Evolutionary conservation across 2,329 filamentous ascomycete genomes (phyloP), one percentile per base, ranked within the genome.

Genomic region (Whalleya microplaca): DNA sequence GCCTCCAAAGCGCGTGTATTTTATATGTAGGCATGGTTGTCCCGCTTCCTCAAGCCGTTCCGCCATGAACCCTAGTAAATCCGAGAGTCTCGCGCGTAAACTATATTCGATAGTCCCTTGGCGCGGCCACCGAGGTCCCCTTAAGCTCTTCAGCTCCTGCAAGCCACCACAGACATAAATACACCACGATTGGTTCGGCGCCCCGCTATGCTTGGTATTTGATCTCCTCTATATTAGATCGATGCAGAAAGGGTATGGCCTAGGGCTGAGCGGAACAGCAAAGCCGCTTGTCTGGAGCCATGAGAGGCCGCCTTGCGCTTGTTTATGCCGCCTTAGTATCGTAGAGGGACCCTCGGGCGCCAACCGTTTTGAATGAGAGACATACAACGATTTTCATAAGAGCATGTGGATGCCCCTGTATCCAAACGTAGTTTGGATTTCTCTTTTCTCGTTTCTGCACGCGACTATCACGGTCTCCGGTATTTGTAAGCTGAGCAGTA

Each of bases 101-200:
- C 54, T 65, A 63, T 61, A 41, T 43, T 59, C 54, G 47, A 64
- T 63, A 64, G 59, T 50, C 47, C 51, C 66, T 69, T 70, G 64
- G 65, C 68, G 50, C 48, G 45, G 48, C 53, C 57, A 62, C 56
- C 50, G 55, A 62, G 47, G 44, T 45, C 40, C 56, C 55, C 59
- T 42, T 45, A 44, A 43, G 41, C 37, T 50, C 58, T 68, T 75
- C 73, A 75, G 72, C 73, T 75, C 62, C 66, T 72, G 72, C 69
- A 73, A 71, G 66, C 66, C 68, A 71, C 64, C 58, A 37, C 61
- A 40, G 21, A 46, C 53, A 47, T 43, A 40, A 46, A 56, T 50
- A 40, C 27, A 20, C 50, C 48, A 37, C 53, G 54, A 68, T 68
- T 72, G 70, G 72, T 43, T 53, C 43, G 44, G 47, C 53, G 55